Evolutionary conservation across 1,284 basidiomycete genomes (phyloP).

Genomic region (Heterobasidion irregulare): DNA sequence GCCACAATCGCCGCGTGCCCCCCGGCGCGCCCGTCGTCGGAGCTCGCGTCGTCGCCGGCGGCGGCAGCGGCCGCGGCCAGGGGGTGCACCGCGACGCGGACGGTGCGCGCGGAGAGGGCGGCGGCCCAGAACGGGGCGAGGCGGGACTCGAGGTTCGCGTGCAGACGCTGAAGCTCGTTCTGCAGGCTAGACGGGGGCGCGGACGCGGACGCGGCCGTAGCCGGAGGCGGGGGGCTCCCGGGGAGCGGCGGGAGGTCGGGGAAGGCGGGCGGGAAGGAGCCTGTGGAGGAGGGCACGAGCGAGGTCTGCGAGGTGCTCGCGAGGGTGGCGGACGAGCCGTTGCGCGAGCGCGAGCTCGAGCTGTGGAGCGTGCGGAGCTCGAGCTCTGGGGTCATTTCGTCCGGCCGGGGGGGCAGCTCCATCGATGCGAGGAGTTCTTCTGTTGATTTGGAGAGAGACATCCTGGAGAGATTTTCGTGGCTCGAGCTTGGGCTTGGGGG

Average conservation of each 20-base stretch:
- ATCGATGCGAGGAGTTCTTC: slow-evolving; percentile 36
- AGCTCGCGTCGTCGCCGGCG: no score
- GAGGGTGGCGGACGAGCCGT: slow-evolving; percentile 8
- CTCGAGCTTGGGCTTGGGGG: background rate
- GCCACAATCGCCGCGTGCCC: slow-evolving; percentile 37
- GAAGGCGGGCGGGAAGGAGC: slow-evolving; percentile 8
- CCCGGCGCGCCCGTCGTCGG: slow-evolving; percentile 18
- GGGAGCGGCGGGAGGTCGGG: slow-evolving; percentile 5
- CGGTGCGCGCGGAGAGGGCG: slow-evolving; percentile 46
- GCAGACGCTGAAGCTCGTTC: slow-evolving; percentile 41
- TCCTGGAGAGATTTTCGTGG: background rate
- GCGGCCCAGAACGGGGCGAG: slow-evolving; percentile 75
- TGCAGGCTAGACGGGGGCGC: background rate
- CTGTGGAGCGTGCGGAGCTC: slow-evolving; percentile 37
- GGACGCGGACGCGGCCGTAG: background rate
- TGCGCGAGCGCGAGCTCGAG: slow-evolving; percentile 24
- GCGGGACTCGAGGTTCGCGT: slow-evolving; percentile 67
- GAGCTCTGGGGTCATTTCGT: slow-evolving; percentile 51
- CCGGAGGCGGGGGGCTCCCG: background rate
- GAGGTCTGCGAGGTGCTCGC: background rate
- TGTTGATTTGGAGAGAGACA: slow-evolving; percentile 30
- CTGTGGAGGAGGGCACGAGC: slow-evolving; percentile 3
- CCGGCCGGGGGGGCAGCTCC: slow-evolving; percentile 48
- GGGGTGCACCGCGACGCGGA: slow-evolving; percentile 50
- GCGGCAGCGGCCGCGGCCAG: no score